phyloP scores from a whole-genome alignment of 1,139 yeast species.

The Arxiozyma heterogenica region DNA sequence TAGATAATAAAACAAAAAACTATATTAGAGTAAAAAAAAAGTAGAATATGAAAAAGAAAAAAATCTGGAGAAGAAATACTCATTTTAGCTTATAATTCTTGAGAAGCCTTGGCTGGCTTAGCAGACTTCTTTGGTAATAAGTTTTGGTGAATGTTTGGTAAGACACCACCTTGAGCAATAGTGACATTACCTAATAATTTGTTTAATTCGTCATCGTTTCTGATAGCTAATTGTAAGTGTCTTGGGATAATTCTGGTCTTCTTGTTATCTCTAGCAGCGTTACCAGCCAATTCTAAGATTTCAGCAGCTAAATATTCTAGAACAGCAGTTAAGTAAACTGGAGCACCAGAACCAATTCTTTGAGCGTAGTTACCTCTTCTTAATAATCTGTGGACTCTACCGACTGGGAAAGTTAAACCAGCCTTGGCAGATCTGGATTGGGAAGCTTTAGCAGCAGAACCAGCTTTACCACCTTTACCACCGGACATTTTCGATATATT shows the following conservation, averaged over 20 bases:
- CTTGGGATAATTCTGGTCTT: conserved; percentile 98
- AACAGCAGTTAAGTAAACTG: conserved; percentile 92
- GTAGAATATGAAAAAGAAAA: neutral
- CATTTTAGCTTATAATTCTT: conserved; percentile 52
- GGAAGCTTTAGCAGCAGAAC: conserved; percentile 84
- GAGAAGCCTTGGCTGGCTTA: conserved; percentile 71
- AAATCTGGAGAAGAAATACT: too few relatives aligned
- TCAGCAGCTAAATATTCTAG: conserved; percentile 95
- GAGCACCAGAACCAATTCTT: conserved; percentile 98
- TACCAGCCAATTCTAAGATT: conserved; percentile 96
- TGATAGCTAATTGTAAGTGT: conserved; percentile 95
- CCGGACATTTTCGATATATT: conserved; percentile 62
- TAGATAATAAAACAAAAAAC: neutral
- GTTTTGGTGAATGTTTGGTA: conserved; percentile 94
- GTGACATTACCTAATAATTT: conserved; percentile 88
- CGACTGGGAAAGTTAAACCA: conserved; percentile 98
- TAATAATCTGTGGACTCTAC: conserved; percentile 95
- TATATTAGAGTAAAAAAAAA: neutral
- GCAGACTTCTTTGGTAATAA: conserved; percentile 91
- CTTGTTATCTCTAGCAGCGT: conserved; percentile 97
- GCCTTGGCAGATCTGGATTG: conserved; percentile 98
- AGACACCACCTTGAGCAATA: conserved; percentile 96
- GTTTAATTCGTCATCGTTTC: conserved; percentile 97
- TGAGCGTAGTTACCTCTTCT: conserved; percentile 99
- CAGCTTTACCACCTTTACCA: conserved; percentile 98